Conservation (phyloP, 2,329 filamentous ascomycete species). For the Penicillium sp. region DNA sequence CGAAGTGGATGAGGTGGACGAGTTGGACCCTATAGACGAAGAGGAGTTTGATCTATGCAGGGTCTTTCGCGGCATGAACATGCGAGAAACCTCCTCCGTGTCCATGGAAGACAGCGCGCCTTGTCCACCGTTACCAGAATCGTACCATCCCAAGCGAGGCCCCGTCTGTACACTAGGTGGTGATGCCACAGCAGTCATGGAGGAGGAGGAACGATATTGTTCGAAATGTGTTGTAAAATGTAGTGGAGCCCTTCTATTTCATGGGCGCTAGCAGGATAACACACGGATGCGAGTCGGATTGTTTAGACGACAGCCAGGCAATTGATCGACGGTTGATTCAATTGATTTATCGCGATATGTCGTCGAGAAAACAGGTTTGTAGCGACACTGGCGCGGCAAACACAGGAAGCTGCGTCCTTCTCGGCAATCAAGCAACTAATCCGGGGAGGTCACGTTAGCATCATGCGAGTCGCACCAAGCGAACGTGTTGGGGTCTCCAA, state of each 20-base stretch:
- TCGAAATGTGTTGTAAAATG: constrained; percentile 14
- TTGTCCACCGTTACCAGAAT: constrained; percentile 59
- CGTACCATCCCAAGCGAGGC: constrained; percentile 66
- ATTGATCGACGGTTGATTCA: constrained; percentile 3
- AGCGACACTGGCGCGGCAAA: constrained; percentile 21
- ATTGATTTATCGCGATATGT: constrained; percentile 16
- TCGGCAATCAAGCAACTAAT: constrained; percentile 27
- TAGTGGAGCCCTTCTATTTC: constrained; percentile 20
- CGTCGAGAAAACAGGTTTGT: constrained; percentile 2
- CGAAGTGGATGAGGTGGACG: constrained; percentile 65
- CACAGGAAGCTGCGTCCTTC: constrained; percentile 6
- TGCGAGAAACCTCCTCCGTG: constrained; percentile 81
- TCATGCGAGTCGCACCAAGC: constrained; percentile 28
- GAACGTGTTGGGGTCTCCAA: constrained; percentile 18
- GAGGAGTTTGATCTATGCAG: constrained; percentile 88
- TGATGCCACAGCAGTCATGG: constrained; percentile 71
- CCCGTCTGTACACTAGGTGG: constrained; percentile 67
- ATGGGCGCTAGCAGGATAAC: constrained; percentile 18
- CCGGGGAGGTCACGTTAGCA: constrained; percentile 40
- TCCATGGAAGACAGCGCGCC: constrained; percentile 73
- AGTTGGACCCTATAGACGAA: constrained; percentile 72
- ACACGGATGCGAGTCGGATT: neutral
- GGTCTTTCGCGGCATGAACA: constrained; percentile 88
- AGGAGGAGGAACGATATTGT: constrained; percentile 34
- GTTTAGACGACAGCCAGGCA: constrained; percentile 1